phyloP scores from a whole-genome alignment of 2,329 filamentous ascomycete species.

The Dothistroma septosporum region DNA sequence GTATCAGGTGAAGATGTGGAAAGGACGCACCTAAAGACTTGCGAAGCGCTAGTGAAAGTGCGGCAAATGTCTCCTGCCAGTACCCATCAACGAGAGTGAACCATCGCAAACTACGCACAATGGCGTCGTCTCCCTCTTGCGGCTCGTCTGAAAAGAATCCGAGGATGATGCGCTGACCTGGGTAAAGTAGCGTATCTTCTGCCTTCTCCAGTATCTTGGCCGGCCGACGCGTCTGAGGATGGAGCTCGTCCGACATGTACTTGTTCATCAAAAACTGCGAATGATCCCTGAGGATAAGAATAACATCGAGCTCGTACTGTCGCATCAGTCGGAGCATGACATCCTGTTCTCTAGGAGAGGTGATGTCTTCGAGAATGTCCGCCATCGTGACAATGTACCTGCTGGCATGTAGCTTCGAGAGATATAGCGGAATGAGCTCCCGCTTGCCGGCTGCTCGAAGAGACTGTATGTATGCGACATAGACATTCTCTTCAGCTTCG shows the following conservation, averaged over 20 bases:
- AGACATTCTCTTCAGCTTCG: constrained; percentile 65
- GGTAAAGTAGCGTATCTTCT: constrained; percentile 41
- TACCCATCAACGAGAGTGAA: constrained; percentile 68
- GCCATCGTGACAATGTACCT: constrained; percentile 69
- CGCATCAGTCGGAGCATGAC: constrained; percentile 70
- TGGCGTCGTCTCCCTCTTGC: constrained; percentile 60
- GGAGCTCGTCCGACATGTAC: constrained; percentile 14
- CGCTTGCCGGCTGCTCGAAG: constrained; percentile 68
- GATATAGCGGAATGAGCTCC: constrained; percentile 82
- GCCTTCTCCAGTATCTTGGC: constrained; percentile 52
- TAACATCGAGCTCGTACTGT: constrained; percentile 67
- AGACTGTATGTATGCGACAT: constrained; percentile 77
- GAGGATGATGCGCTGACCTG: constrained; percentile 61
- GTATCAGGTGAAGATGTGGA: not conserved
- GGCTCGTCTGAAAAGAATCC: constrained; percentile 62
- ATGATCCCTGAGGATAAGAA: constrained; percentile 69
- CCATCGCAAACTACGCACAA: constrained; percentile 83
- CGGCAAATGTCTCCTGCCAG: constrained; percentile 65
- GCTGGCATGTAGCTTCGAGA: constrained; percentile 65
- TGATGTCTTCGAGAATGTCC: constrained; percentile 70
- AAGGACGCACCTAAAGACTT: constrained; percentile 71
- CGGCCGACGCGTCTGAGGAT: constrained; percentile 9
- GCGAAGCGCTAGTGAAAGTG: constrained; percentile 71
- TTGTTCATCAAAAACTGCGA: constrained; percentile 37
- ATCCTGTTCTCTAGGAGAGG: constrained; percentile 60